Percentiles rank a stretch among this genome's conserved stretches.
Conservation (phyloP, 129 eudicot species). For the Lonicera japonica region DNA sequence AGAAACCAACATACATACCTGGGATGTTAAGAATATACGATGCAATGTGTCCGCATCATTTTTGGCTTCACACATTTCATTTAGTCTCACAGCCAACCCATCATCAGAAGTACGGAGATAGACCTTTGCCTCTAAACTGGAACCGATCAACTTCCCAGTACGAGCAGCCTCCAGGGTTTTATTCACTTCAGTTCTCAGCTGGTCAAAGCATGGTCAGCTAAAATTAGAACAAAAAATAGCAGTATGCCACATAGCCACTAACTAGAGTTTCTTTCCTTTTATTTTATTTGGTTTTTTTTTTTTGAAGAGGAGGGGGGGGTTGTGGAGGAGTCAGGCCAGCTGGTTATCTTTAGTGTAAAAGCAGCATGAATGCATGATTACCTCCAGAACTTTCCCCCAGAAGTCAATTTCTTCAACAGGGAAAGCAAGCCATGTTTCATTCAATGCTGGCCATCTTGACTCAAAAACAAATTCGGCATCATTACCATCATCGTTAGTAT, state of each 20-base stretch:
- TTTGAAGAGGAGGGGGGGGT: too few species aligned
- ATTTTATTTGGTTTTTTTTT: too few species aligned
- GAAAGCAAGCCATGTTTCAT: constrained; percentile 61
- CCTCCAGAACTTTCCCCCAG: constrained; percentile 93
- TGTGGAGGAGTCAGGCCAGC: too few species aligned
- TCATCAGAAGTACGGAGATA: constrained; percentile 57
- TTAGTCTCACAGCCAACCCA: constrained; percentile 42
- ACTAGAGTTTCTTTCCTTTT: background rate
- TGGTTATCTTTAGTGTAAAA: too few species aligned
- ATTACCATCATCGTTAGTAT: constrained; percentile 36
- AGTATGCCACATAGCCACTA: background rate
- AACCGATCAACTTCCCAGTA: constrained; percentile 74
- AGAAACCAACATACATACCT: constrained; percentile 49
- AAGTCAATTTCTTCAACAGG: constrained; percentile 62
- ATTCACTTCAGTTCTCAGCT: constrained; percentile 96
- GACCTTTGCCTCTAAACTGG: constrained; percentile 94
- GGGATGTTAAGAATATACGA: constrained; percentile 92
- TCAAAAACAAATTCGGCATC: constrained; percentile 70
- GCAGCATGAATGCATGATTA: constrained; percentile 20
- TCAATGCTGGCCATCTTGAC: constrained; percentile 75
- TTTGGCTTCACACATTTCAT: constrained; percentile 50
- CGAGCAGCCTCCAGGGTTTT: constrained; percentile 83
- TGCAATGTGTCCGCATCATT: constrained; percentile 71
- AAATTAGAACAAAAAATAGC: background rate
- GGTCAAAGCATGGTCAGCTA: constrained; percentile 19